Evolutionary conservation across 495 filamentous ascomycete genomes (phyloP), one percentile per base, ranked within the genome.

Genomic region (Penicillium pancosmium): DNA sequence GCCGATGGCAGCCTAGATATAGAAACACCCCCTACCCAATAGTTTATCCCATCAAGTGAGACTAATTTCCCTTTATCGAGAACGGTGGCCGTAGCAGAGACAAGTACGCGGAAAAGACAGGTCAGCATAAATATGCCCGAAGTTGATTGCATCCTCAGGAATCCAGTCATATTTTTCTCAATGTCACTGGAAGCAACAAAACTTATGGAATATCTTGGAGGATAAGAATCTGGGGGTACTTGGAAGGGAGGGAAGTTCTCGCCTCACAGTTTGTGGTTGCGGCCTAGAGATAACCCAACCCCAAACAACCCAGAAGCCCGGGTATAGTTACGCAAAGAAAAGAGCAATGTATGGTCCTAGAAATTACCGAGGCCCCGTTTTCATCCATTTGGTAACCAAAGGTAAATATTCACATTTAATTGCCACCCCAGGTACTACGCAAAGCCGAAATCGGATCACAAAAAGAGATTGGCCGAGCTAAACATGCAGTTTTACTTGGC

Each of bases 61-160:
- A 79, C 67, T 0, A 79, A 72, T 10, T 71, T 66, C 27, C 79
- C 79, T 8, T 71, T 78, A 6, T 84, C 61, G 16, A 53, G 9
- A 12, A 27, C 25, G 21, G 44, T 10, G 2, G 46, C 21, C 2
- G 46, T 7, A 13, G 21, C 15, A 15, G 9, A 27, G 23, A 3
- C 12, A 12, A 27, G 11, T 10, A 16, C 11, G 8, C 11, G 1
- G 12, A 48, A 48, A 25, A 13, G 21, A 15, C 5, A 25, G 3
- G 11, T 21, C 8, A 48, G 9, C 19, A 48, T 25, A 23, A 48
- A 1, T 12, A 23, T 48, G 18, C 46, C 15, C 12, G 23, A 25
- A 23, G 23, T 0, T 21, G 41, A 6, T 9, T 9, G 15, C 5
- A 44, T 19, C 13, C 16, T 19, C n/a, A 6, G 16, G 9, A 44